phyloP scores from a whole-genome alignment of 805 yeast genomes.

The Yarrowia divulgata region DNA sequence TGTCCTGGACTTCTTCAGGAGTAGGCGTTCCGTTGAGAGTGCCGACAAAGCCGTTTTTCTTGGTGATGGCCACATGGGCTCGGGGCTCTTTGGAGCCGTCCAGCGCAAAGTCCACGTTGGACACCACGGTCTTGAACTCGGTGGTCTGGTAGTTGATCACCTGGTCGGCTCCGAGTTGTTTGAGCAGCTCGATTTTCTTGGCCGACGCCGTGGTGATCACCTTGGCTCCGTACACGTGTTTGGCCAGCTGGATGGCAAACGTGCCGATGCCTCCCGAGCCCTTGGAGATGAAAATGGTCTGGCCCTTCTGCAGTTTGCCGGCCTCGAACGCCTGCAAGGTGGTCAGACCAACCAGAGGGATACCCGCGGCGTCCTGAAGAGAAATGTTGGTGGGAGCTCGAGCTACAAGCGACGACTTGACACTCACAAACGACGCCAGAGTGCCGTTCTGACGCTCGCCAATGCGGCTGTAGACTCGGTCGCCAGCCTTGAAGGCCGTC shows the following conservation, averaged over 20 bases:
- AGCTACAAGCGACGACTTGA: slow-evolving; percentile 37
- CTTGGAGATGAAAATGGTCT: slow-evolving; percentile 42
- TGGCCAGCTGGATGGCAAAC: slow-evolving; percentile 43
- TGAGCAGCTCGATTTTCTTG: slow-evolving; percentile 40
- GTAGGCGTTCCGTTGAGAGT: slow-evolving; percentile 40
- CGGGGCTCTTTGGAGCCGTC: slow-evolving; percentile 42
- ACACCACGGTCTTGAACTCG: slow-evolving; percentile 40
- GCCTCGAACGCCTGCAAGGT: slow-evolving; percentile 41
- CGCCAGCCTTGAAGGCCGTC: slow-evolving; percentile 43
- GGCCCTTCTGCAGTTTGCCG: slow-evolving; percentile 33
- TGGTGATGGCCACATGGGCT: slow-evolving; percentile 39
- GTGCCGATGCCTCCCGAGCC: slow-evolving; percentile 43
- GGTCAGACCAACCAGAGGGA: slow-evolving; percentile 43
- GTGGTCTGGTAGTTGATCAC: slow-evolving; percentile 44
- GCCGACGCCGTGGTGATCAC: slow-evolving; percentile 44
- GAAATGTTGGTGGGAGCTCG: slow-evolving; percentile 43
- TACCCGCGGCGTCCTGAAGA: slow-evolving; percentile 43
- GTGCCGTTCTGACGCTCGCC: slow-evolving; percentile 40
- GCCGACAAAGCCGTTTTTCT: slow-evolving; percentile 41
- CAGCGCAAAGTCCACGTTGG: slow-evolving; percentile 42
- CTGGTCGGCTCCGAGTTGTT: slow-evolving; percentile 41
- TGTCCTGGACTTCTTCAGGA: background rate
- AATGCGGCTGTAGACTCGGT: slow-evolving; percentile 41
- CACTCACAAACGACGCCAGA: slow-evolving; percentile 42
- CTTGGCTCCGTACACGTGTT: slow-evolving; percentile 43